These are phyloP conservation scores for Agrocybe praecox DNA, from an alignment of 768 basidiomycete species.

Conservation along the genomic window DNA sequence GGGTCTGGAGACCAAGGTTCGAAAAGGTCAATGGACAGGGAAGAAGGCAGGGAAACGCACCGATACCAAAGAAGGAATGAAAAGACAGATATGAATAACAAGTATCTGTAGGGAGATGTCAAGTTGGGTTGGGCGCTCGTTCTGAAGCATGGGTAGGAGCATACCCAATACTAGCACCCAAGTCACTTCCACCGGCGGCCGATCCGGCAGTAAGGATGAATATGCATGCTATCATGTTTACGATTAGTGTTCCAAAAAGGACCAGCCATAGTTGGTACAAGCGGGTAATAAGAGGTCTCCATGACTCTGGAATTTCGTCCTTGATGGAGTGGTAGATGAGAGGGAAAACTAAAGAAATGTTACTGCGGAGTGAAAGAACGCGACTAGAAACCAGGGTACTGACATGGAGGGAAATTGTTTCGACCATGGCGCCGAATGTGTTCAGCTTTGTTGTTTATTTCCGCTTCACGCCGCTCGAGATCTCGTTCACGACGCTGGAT, in stretches of 20 bases:
- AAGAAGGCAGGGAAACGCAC: slow-evolving; percentile 41
- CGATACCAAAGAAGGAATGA: slow-evolving; percentile 97
- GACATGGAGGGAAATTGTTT: slow-evolving; percentile 95
- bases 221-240: slow-evolving; percentile 93
- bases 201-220: slow-evolving; percentile 80
- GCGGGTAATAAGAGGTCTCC: slow-evolving; percentile 77
- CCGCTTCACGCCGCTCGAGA: slow-evolving; percentile 76
- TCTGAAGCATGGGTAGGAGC: slow-evolving; percentile 25
- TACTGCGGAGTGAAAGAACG: background rate
- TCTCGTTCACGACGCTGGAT: slow-evolving; percentile 80
- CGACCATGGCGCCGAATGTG: slow-evolving; percentile 73
- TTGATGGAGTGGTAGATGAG: slow-evolving; percentile 92
- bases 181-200: slow-evolving; percentile 73
- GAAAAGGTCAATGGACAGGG: slow-evolving; percentile 9
- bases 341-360: slow-evolving; percentile 71
- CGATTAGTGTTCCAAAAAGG: slow-evolving; percentile 74
- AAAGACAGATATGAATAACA: slow-evolving; percentile 72
- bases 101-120: slow-evolving; percentile 52
- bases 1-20: slow-evolving; percentile 53
- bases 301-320: slow-evolving; percentile 86
- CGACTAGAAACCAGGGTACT: slow-evolving; percentile 29
- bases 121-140: slow-evolving; percentile 24
- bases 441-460: slow-evolving; percentile 69
- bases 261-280: slow-evolving; percentile 95
- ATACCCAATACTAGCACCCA: slow-evolving; percentile 83